Conservation (phyloP, 805 yeast genomes). For the Yarrowia porcina region DNA sequence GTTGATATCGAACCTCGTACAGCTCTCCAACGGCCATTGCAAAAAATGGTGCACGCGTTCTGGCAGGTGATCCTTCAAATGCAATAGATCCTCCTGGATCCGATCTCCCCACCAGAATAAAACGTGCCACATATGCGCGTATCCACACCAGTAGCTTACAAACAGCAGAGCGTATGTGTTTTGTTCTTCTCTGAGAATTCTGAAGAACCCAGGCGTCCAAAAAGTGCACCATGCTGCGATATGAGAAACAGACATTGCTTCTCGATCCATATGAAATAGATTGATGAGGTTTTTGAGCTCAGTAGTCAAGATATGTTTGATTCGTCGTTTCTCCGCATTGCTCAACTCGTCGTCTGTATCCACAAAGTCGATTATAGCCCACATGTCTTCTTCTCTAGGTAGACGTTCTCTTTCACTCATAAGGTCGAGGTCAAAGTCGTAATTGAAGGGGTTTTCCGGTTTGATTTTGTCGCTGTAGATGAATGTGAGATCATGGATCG, state of each 20-base stretch:
- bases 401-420: not conserved
- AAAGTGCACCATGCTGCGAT: not conserved
- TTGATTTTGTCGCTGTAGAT: not conserved
- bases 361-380: conserved; percentile 5
- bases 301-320: not conserved
- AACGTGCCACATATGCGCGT: not conserved
- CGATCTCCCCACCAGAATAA: conserved; percentile 12
- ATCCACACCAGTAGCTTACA: not conserved
- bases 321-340: not conserved
- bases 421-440: not conserved
- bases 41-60: not conserved
- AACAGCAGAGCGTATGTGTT: conserved; percentile 1
- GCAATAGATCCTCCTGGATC: not conserved
- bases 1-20: not conserved
- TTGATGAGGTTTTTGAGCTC: not conserved
- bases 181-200: not conserved
- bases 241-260: not conserved
- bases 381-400: not conserved
- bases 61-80: not conserved
- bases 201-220: not conserved
- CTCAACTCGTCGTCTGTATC: not conserved
- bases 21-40: not conserved
- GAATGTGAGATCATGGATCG: not conserved
- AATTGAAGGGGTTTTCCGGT: not conserved
- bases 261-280: not conserved